These are phyloP conservation scores for Cardiospermum halicacabum DNA, from an alignment of 345 rosid species.

Conservation along the genomic window DNA sequence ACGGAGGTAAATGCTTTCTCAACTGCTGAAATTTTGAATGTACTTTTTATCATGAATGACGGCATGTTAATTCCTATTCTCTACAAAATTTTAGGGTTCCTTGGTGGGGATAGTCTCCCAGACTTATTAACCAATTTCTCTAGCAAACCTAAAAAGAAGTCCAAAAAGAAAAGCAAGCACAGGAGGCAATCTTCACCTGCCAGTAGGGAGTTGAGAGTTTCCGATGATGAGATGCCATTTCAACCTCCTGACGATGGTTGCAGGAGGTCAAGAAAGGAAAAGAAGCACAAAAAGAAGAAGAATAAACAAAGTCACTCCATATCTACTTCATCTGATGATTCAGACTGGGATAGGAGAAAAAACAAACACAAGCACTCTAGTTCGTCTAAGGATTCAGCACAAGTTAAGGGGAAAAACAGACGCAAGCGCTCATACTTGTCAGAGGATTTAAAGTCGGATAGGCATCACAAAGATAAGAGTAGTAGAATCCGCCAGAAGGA, in stretches of 20 bases:
- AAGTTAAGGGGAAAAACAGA: slow-evolving; percentile 30
- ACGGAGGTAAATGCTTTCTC: slow-evolving; percentile 62
- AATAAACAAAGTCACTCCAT: slow-evolving; percentile 34
- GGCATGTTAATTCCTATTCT: slow-evolving; percentile 13
- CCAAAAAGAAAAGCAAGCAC: slow-evolving; percentile 37
- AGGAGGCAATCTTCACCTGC: slow-evolving; percentile 41
- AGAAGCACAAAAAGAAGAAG: slow-evolving; percentile 36
- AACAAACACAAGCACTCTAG: slow-evolving; percentile 31
- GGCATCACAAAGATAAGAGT: slow-evolving; percentile 21
- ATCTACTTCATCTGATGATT: slow-evolving; percentile 31
- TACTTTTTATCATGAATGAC: not conserved
- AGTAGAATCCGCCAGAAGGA: slow-evolving; percentile 28
- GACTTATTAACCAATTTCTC: slow-evolving; percentile 49
- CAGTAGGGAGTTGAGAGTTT: slow-evolving; percentile 11
- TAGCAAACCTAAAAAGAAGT: slow-evolving; percentile 42
- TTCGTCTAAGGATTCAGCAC: slow-evolving; percentile 26
- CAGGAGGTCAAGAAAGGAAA: slow-evolving; percentile 38
- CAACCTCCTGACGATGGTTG: slow-evolving; percentile 34
- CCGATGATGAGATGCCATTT: slow-evolving; percentile 30
- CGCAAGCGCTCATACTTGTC: slow-evolving; percentile 26
- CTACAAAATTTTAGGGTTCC: slow-evolving; percentile 58
- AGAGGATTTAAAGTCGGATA: slow-evolving; percentile 23
- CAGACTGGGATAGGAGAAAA: slow-evolving; percentile 28
- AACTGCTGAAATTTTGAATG: not conserved
- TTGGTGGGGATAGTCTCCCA: slow-evolving; percentile 55